Base-by-base conservation (phyloP, 306 rosid genomes). In the Gillenia trifoliata region DNA sequence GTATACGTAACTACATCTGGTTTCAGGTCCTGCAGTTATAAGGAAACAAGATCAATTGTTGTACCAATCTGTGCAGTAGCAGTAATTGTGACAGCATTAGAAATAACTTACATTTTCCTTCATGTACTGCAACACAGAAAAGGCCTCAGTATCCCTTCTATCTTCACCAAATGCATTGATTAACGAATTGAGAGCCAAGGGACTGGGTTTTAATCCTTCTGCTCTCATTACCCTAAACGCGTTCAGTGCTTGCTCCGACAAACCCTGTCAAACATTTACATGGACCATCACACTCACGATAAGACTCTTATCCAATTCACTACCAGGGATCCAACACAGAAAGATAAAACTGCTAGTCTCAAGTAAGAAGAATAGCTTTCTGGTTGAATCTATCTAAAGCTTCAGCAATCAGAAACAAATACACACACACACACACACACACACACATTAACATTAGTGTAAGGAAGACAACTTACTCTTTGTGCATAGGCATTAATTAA, bases 1-100 rank as follows among this genome's bases (percentile, higher is more conserved):
- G 98, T 93, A 77, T 88, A 93, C n/a, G 98, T 89, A 45, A 93
- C 84, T 59, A 93, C 98, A 79, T 93, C 98, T 67, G 97, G 93
- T 78, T 91, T 88, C 78, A 93, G 68, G 38, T 70, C 86, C 97
- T 93, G 96, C 87, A 80, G 75, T 82, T 69, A 64, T 47, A 64
- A 63, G 30, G 70, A 83, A 65, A 77, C 75, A 79, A 76, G 43
- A 56, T 41, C 56, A 73, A 22, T 31, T 75, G 30, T 43, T 25
- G 63, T 63, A 79, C 45, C 54, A 55, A n/a, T 16, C 45, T 34
- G 52, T 17, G 63, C 30, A 19, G 2, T 55, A 19, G 52, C 13
- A 55, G 20, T 30, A 47, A 49, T 22, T 1, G 38, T 9, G 30
- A 23, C 29, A 62, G 64, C 54, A 54, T 29, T 26, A 41, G 12